A percentile compares a stretch with the other conserved stretches of the same genome.
Conservation (phyloP, 73 alveolate species). For the Halteria grandinella region DNA sequence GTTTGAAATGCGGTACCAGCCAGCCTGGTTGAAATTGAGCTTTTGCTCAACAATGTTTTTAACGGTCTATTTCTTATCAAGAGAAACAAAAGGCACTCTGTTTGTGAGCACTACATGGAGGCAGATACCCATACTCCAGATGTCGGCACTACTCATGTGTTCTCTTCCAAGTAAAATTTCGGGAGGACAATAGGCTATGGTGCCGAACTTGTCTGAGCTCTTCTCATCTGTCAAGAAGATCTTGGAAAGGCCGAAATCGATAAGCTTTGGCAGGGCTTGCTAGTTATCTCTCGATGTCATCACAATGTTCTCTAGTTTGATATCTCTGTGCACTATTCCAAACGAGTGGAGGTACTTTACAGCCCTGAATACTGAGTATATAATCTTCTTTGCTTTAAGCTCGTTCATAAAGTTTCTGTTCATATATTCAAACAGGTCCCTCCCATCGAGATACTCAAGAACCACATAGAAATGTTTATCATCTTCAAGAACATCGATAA, state of each 20-base stretch:
- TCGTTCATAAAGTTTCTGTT: constrained; percentile 76
- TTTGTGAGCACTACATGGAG: constrained; percentile 45
- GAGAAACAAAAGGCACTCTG: constrained; percentile 60
- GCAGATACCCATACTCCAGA: constrained; percentile 66
- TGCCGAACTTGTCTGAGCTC: constrained; percentile 65
- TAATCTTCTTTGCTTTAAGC: constrained; percentile 64
- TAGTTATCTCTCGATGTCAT: constrained; percentile 69
- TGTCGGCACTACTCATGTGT: constrained; percentile 38
- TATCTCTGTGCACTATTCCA: constrained; percentile 83
- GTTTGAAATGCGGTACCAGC: too few relatives aligned
- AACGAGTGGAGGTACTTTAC: constrained; percentile 44
- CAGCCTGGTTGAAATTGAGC: too few relatives aligned
- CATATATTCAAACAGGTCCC: constrained; percentile 85
- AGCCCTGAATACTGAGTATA: constrained; percentile 68
- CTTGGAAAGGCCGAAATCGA: constrained; percentile 72
- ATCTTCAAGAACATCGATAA: constrained; percentile 80
- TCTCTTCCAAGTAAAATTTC: constrained; percentile 43
- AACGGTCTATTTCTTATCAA: too few relatives aligned
- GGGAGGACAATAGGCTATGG: constrained; percentile 63
- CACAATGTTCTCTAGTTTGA: constrained; percentile 83
- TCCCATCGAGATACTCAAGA: constrained; percentile 86
- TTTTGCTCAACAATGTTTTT: too few relatives aligned
- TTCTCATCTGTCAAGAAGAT: constrained; percentile 58
- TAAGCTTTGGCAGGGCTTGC: constrained; percentile 51
- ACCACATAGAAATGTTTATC: constrained; percentile 76